Conservation (phyloP, 2,329 filamentous ascomycete genomes). For the Paraphoma chrysanthemicola region DNA sequence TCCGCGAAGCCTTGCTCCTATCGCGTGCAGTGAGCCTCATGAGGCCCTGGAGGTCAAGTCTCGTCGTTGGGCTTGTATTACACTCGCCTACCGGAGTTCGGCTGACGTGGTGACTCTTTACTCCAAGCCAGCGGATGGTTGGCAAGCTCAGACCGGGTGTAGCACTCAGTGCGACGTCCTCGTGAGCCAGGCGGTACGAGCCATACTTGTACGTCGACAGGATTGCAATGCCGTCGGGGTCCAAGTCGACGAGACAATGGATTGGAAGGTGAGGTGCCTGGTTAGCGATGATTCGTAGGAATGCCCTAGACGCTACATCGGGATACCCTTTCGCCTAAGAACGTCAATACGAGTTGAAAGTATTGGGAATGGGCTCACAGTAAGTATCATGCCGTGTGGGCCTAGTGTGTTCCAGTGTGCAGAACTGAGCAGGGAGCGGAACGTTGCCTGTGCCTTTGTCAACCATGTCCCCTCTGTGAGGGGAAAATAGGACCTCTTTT, state of each 20-base stretch:
- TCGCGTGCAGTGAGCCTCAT: constrained; percentile 64
- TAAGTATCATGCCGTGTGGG: constrained; percentile 71
- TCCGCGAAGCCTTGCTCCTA: constrained; percentile 62
- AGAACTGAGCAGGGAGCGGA: constrained; percentile 68
- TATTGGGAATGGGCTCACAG: constrained; percentile 54
- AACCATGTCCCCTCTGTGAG: constrained; percentile 9
- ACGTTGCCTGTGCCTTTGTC: constrained; percentile 67
- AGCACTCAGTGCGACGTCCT: constrained; percentile 55
- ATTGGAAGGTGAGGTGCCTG: constrained; percentile 56
- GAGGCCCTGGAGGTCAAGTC: constrained; percentile 47
- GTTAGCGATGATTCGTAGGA: constrained; percentile 60
- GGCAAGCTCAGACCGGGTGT: constrained; percentile 49
- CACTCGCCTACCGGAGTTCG: constrained; percentile 18
- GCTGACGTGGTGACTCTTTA: constrained; percentile 49
- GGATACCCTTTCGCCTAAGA: constrained; percentile 80
- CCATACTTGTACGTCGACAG: constrained; percentile 76
- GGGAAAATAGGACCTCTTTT: constrained; percentile 67
- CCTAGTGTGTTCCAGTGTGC: constrained; percentile 60
- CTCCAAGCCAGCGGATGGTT: constrained; percentile 69
- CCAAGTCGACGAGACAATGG: constrained; percentile 73
- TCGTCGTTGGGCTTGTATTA: constrained; percentile 13
- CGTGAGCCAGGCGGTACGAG: constrained; percentile 68
- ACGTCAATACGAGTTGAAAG: constrained; percentile 3
- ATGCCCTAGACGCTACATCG: constrained; percentile 72
- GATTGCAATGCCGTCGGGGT: constrained; percentile 78